These are phyloP conservation scores for Aspergillus steynii DNA, from an alignment of 495 filamentous ascomycete species.

Conservation along the genomic window DNA sequence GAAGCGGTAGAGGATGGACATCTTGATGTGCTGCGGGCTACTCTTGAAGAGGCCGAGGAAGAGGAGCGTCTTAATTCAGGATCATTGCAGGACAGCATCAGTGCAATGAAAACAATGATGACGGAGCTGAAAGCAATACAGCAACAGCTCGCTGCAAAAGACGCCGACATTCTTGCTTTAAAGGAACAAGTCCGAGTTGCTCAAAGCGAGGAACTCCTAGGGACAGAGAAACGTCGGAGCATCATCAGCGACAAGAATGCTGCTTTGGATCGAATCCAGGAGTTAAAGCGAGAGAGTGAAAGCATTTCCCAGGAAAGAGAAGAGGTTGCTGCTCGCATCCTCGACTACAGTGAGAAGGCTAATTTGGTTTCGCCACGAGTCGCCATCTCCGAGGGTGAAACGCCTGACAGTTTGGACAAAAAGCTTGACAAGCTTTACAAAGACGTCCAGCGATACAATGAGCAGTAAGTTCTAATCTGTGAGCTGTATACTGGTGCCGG, in stretches of 20 bases:
- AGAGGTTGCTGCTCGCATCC: slow-evolving; percentile 45
- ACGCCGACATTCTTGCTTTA: slow-evolving; percentile 40
- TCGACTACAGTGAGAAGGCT: slow-evolving; percentile 60
- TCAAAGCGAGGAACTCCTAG: slow-evolving; percentile 54
- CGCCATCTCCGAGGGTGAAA: slow-evolving; percentile 68
- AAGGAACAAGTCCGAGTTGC: slow-evolving; percentile 54
- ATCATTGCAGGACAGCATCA: slow-evolving; percentile 52
- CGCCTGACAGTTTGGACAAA: slow-evolving; percentile 57
- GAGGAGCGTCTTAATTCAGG: slow-evolving; percentile 46
- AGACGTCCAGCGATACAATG: slow-evolving; percentile 53
- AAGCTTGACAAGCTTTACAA: slow-evolving; percentile 60
- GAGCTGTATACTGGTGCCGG: not conserved
- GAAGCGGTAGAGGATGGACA: slow-evolving; percentile 60
- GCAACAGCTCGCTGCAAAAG: slow-evolving; percentile 39
- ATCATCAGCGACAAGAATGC: slow-evolving; percentile 66
- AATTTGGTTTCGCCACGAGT: slow-evolving; percentile 58
- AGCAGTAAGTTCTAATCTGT: slow-evolving; percentile 40
- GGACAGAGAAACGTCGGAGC: slow-evolving; percentile 49
- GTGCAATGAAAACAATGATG: slow-evolving; percentile 52
- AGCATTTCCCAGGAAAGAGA: slow-evolving; percentile 48
- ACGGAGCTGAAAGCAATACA: slow-evolving; percentile 40
- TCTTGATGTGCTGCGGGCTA: slow-evolving; percentile 57
- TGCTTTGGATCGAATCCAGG: slow-evolving; percentile 53
- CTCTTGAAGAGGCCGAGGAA: slow-evolving; percentile 52
- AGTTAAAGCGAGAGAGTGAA: slow-evolving; percentile 48